Evolutionary conservation across 495 filamentous ascomycete genomes (phyloP), one percentile per base, ranked within the genome.

Genomic region (Zalerion maritima): DNA sequence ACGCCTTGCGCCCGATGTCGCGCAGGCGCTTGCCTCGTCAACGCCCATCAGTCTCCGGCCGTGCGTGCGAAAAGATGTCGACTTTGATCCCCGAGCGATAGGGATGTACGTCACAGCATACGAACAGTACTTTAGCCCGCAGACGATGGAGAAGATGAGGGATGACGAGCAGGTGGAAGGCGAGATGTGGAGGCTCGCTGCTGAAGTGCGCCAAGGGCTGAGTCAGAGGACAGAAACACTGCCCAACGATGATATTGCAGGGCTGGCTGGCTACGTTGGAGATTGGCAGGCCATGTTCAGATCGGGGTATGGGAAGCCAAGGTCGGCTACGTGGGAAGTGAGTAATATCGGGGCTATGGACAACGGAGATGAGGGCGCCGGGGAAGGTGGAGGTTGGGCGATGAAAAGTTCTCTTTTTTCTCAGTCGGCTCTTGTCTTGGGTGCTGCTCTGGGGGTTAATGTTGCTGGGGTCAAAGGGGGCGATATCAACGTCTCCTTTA

Each of bases 31-130:
- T 20, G 16, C 24, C 7, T 35, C 42, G 12, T 28, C 29, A 4
- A 57, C 54, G 2, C 42, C 50, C 12, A 37, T 60, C 2, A 44
- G 47, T 27, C 27, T 58, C 0, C 37, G 56, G 5, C 48, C 47
- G 4, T 42, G 45, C 13, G 32, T 49, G 3, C 18, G 29, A 1
- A n/a, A n/a, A n/a, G n/a, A n/a, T n/a, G 19, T 14, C 18, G 10
- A 2, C 28, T 21, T 8, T 7, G 9, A 32, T 6, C 21, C 25
- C 7, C 10, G 26, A 5, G 34, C 47, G 14, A 5, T 12, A 15
- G 28, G 35, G 1, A 43, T 52, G 5, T 43, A 48, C 12, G 33
- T 58, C 19, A 50, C 50, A 4, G n/a, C 18, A 6, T 26, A 33
- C 7, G 14, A 31, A 6, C 48, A 55, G 16, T 24, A 28, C 8